A percentile compares a stretch with the other conserved stretches of the same genome.
Conservation (phyloP, 108 stramenopile genomes). For the Cyclotella sp. region DNA sequence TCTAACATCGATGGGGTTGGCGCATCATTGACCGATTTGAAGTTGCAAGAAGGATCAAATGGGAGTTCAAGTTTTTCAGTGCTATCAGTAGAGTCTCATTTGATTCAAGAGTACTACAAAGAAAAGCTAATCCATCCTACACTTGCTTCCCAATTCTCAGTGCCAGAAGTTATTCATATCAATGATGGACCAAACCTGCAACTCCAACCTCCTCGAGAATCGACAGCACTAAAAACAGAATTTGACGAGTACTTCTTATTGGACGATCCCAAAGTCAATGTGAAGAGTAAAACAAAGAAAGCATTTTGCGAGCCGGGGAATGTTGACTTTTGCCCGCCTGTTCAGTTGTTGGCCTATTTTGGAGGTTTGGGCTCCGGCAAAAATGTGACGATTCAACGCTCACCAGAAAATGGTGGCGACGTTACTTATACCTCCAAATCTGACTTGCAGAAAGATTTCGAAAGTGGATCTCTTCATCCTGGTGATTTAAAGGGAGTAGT, state of each 20-base stretch:
- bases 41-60: conserved; percentile 41
- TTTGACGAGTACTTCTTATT: conserved; percentile 84
- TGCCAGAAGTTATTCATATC: conserved; percentile 31
- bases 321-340: conserved; percentile 87
- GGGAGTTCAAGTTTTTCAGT: conserved; percentile 25
- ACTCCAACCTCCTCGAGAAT: conserved; percentile 66
- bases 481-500: conserved; percentile 94
- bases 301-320: conserved; percentile 98
- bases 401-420: conserved; percentile 89
- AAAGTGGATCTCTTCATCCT: conserved; percentile 89
- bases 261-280: conserved; percentile 93
- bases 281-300: conserved; percentile 98
- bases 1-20: conserved; percentile 40
- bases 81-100: conserved; percentile 35
- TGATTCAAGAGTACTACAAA: conserved; percentile 54
- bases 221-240: conserved; percentile 81
- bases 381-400: conserved; percentile 67
- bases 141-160: conserved; percentile 23
- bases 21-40: conserved; percentile 48
- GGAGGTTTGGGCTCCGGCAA: conserved; percentile 52
- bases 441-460: conserved; percentile 84
- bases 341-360: conserved; percentile 74
- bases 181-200: conserved; percentile 25
- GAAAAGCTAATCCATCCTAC: conserved; percentile 41
- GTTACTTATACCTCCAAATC: conserved; percentile 74